Conservation (phyloP, 768 basidiomycete genomes). For the Neoboletus subvelutipes region DNA sequence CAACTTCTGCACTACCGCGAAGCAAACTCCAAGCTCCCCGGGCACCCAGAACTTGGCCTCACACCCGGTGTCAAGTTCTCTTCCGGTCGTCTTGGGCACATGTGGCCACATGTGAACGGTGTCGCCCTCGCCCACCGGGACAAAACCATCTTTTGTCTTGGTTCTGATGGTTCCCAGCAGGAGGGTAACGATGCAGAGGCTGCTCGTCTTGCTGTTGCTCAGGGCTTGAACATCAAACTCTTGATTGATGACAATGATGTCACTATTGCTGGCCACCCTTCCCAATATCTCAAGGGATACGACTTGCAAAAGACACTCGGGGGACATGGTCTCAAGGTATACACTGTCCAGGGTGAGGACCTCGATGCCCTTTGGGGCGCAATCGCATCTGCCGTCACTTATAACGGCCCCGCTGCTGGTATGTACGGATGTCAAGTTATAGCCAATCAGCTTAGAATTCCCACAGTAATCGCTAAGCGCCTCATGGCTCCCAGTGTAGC, state of each 20-base stretch:
- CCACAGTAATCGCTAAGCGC: slow-evolving; percentile 65
- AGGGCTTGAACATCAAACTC: slow-evolving; percentile 79
- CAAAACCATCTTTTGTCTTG: slow-evolving; percentile 78
- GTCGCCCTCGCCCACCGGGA: slow-evolving; percentile 76
- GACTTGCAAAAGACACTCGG: slow-evolving; percentile 66
- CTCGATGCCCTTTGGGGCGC: slow-evolving; percentile 75
- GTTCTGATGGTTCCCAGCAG: slow-evolving; percentile 89
- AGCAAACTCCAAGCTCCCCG: slow-evolving; percentile 83
- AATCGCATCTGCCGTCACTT: slow-evolving; percentile 50
- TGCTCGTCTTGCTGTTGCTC: slow-evolving; percentile 82
- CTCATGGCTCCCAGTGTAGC: slow-evolving; percentile 66
- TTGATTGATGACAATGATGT: slow-evolving; percentile 91
- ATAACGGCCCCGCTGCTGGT: slow-evolving; percentile 81
- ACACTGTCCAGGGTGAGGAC: slow-evolving; percentile 75
- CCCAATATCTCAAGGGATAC: slow-evolving; percentile 81
- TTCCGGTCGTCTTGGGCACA: slow-evolving; percentile 88
- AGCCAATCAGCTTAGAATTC: not conserved
- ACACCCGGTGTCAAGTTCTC: slow-evolving; percentile 95
- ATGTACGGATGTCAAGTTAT: slow-evolving; percentile 15
- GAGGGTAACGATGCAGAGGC: slow-evolving; percentile 92
- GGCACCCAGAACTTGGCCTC: slow-evolving; percentile 85
- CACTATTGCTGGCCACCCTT: slow-evolving; percentile 90
- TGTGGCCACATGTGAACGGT: slow-evolving; percentile 89
- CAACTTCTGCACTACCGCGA: slow-evolving; percentile 84
- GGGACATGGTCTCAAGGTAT: slow-evolving; percentile 80